These are phyloP conservation scores for Alternaria triticina DNA, from an alignment of 2,329 filamentous ascomycete species.

Conservation along the genomic window DNA sequence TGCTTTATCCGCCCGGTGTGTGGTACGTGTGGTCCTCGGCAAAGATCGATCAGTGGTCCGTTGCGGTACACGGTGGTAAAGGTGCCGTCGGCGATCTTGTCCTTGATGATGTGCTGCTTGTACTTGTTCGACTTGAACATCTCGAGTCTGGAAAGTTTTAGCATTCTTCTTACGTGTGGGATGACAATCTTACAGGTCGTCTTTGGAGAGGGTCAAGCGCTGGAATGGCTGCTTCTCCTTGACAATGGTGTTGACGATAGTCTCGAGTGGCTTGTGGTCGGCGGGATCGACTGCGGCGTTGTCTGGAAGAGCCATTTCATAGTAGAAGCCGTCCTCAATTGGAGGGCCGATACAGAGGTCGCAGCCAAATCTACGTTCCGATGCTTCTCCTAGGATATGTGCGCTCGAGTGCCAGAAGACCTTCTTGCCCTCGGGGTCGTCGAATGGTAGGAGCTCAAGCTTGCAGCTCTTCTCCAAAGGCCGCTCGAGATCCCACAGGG, in stretches of 20 bases:
- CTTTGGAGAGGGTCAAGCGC: conserved; percentile 85
- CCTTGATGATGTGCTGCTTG: conserved; percentile 96
- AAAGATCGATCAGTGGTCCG: conserved; percentile 92
- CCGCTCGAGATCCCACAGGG: conserved; percentile 88
- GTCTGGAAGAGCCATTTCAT: conserved; percentile 87
- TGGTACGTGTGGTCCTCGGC: conserved; percentile 91
- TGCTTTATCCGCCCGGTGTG: conserved; percentile 93
- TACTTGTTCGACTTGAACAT: conserved; percentile 99
- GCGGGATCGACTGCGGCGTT: conserved; percentile 72
- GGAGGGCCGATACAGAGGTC: conserved; percentile 93
- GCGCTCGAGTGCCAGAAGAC: conserved; percentile 99
- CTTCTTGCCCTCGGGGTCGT: conserved; percentile 77
- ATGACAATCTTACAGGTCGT: conserved; percentile 64
- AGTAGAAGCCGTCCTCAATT: conserved; percentile 92
- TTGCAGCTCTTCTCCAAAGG: conserved; percentile 88
- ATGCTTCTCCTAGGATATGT: conserved; percentile 93
- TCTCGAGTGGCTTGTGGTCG: conserved; percentile 87
- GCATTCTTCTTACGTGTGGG: background rate
- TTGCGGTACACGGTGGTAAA: conserved; percentile 94
- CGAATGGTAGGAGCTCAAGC: conserved; percentile 84
- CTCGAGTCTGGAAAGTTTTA: conserved; percentile 61
- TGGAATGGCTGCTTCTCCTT: conserved; percentile 98
- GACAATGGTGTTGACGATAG: conserved; percentile 79
- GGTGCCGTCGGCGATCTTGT: conserved; percentile 87
- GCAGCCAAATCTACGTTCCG: conserved; percentile 88